Evolutionary conservation across 805 yeast species (phyloP).

Genomic region (Candida nanaspora): DNA sequence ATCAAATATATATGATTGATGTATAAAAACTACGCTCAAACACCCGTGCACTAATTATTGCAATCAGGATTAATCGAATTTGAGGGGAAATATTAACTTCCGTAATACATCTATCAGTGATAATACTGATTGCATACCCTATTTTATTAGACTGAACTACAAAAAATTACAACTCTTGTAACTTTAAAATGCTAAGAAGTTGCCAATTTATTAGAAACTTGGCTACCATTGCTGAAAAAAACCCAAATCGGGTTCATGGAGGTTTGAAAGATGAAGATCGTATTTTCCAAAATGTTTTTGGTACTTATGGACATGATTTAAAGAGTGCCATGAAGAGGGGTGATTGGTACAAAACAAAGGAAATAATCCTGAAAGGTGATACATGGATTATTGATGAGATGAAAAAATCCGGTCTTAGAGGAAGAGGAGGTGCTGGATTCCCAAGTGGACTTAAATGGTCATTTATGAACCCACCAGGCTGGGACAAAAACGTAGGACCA

Average conservation of each 20-base stretch:
- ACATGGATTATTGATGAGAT: constrained; percentile 86
- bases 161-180: too few relatives aligned
- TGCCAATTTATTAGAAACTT: constrained; percentile 10
- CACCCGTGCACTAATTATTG: too few relatives aligned
- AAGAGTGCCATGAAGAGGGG: constrained; percentile 74
- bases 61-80: too few relatives aligned
- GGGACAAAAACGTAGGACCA: constrained; percentile 90
- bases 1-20: too few relatives aligned
- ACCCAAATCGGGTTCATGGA: constrained; percentile 54
- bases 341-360: constrained; percentile 90
- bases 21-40: too few relatives aligned
- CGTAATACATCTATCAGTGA: too few relatives aligned
- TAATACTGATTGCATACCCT: too few relatives aligned
- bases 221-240: constrained; percentile 41
- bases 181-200: neutral
- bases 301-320: constrained; percentile 67
- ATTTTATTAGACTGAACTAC: too few relatives aligned
- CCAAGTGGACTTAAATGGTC: constrained; percentile 91
- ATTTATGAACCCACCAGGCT: constrained; percentile 91
- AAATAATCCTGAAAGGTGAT: constrained; percentile 75
- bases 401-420: constrained; percentile 79
- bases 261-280: constrained; percentile 79
- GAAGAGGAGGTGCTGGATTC: constrained; percentile 93
- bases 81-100: too few relatives aligned
- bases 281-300: constrained; percentile 79